Percentiles rank a stretch among this genome's conserved stretches.
These are phyloP conservation scores for Rhynchosporium secalis DNA, from an alignment of 2,329 filamentous ascomycete genomes.

Conservation along the genomic window DNA sequence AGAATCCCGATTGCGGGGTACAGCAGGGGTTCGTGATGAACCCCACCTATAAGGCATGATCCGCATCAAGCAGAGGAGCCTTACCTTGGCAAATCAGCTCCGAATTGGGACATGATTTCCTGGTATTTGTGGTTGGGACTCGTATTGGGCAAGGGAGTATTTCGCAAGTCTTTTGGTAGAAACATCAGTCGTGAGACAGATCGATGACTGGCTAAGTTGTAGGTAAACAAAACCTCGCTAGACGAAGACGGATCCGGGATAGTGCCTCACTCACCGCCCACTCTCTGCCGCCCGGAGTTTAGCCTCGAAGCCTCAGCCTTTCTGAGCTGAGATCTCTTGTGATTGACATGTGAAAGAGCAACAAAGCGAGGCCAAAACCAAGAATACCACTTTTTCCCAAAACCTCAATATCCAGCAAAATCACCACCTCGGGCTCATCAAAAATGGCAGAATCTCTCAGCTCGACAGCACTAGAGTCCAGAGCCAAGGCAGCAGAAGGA, in stretches of 20 bases:
- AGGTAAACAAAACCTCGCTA: background rate
- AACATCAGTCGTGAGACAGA: too few relatives aligned
- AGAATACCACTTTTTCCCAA: background rate
- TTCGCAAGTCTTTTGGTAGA: background rate
- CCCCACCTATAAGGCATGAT: constrained; percentile 8
- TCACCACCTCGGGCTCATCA: background rate
- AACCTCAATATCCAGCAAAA: background rate
- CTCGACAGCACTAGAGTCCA: background rate
- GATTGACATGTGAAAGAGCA: constrained; percentile 14
- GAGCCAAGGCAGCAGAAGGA: constrained; percentile 18
- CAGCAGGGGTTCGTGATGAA: background rate
- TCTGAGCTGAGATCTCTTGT: background rate
- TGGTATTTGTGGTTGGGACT: background rate
- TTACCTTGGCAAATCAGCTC: background rate
- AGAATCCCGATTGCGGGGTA: constrained; percentile 11
- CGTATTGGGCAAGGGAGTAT: background rate
- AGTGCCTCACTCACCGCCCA: background rate
- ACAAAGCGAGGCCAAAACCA: background rate
- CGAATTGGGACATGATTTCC: background rate
- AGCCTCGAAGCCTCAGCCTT: constrained; percentile 6
- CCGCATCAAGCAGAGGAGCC: constrained; percentile 1
- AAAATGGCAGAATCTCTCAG: constrained; percentile 20
- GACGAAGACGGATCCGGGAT: background rate
- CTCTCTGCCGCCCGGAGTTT: background rate
- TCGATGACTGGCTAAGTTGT: background rate